phyloP scores from a whole-genome alignment of 257 asterid species.

The Fraxinus anomala region DNA sequence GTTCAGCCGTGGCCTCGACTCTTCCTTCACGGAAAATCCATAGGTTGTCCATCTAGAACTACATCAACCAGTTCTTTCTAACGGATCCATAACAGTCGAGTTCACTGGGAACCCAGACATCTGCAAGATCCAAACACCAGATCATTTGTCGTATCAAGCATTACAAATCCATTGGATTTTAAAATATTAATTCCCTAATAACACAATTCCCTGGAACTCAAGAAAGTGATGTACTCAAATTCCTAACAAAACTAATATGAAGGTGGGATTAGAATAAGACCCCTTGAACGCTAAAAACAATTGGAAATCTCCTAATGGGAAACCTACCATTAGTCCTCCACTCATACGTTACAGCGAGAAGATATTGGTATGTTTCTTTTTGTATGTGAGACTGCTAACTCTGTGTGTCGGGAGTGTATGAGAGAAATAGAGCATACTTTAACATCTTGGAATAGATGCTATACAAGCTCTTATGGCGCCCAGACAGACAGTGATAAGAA shows the following conservation, averaged over 20 bases:
- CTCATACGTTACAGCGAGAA: background rate
- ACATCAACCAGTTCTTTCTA: conserved; percentile 64
- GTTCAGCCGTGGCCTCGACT: conserved; percentile 78
- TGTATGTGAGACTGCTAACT: background rate
- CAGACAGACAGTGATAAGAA: conserved; percentile 59
- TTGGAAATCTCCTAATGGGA: background rate
- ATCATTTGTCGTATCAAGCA: background rate
- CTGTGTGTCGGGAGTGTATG: background rate
- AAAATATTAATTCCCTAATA: background rate
- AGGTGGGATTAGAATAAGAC: background rate
- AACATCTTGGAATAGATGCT: conserved; percentile 84
- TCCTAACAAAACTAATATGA: background rate
- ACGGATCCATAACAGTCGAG: conserved; percentile 68
- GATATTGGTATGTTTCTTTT: background rate
- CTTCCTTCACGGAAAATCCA: conserved; percentile 75
- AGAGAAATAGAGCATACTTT: conserved; percentile 51
- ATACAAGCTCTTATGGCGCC: conserved; percentile 88
- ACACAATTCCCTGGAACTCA: background rate
- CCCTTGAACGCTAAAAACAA: background rate
- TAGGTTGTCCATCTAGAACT: conserved; percentile 59
- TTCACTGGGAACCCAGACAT: conserved; percentile 85
- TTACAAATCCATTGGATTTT: background rate
- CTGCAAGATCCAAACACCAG: conserved; percentile 43
- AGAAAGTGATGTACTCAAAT: background rate
- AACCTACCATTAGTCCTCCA: too few species aligned